Evolutionary conservation across 2,329 filamentous ascomycete species (phyloP), one percentile per base, ranked within the genome.

Genomic region (Erysiphe pulchra): DNA sequence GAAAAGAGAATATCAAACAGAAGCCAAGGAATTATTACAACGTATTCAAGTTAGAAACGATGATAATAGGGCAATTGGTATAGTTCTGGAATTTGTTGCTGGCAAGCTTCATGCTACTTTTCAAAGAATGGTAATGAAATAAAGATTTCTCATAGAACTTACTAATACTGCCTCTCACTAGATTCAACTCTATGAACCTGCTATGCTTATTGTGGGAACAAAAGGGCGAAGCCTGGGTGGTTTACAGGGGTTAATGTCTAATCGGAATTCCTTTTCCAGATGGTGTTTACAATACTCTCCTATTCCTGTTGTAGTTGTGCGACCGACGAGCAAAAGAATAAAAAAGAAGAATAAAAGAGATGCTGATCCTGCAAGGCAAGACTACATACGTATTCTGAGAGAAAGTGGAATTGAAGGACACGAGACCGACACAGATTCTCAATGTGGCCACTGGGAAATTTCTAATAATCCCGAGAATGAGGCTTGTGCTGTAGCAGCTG

Each of bases 251-350:
- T 60, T 83, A 14, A 65, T 82, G 5, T 73, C 71, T 11, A 77
- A 77, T 30, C 55, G 55, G 34, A 60, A 59, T 40, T 79, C 74
- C 2, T 75, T 82, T 18, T 80, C 75, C 10, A 81, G 81, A 57
- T 82, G 80, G 60, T 82, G 77, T 55, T 63, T 82, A 16, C 78
- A 82, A 55, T 76, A 80, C 56, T 80, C 75, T 0, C 77, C 78
- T 0, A 76, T 83, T 12, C 78, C 78, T 1, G 77, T 82, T 13
- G 78, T 82, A 43, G 78, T 83, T 37, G 78, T 82, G 1, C 70
- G 77, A 5, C 77, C 77, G 17, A 73, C 72, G 9, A 70, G 71
- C 16, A 80, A 80, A 60, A 70, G 77, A 14, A 68, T 77, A 55
- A 79, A 79, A 59, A 80, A 79, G 59, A 80, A 80, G 59, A 67